Conservation (phyloP, 2,329 filamentous ascomycete species). For the Cadophora luteo-olivacea region DNA sequence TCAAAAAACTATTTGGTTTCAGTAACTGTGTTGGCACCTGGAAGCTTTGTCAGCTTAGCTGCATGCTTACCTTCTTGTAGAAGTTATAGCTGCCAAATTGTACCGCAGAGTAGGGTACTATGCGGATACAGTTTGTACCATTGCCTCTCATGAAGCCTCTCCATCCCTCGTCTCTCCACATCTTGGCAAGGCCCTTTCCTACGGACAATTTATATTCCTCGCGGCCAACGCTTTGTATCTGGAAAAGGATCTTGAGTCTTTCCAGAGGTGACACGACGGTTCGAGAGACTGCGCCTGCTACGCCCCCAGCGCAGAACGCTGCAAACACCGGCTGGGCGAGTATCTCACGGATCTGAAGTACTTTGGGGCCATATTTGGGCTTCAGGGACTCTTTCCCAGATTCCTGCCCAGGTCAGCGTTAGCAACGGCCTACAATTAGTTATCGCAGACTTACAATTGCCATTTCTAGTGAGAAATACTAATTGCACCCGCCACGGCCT, state of each 20-base stretch:
- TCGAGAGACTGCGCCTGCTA: constrained; percentile 95
- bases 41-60: background rate
- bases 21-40: constrained; percentile 14
- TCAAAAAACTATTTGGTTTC: constrained; percentile 71
- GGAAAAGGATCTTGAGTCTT: constrained; percentile 96
- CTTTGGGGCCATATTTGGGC: constrained; percentile 43
- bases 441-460: constrained; percentile 40
- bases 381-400: constrained; percentile 38
- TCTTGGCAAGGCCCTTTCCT: constrained; percentile 86
- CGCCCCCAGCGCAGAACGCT: constrained; percentile 91
- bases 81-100: constrained; percentile 99
- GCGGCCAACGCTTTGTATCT: constrained; percentile 88
- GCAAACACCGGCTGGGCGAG: constrained; percentile 86
- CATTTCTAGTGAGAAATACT: constrained; percentile 36
- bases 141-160: constrained; percentile 97
- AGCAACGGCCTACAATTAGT: constrained; percentile 17
- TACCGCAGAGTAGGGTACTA: constrained; percentile 96
- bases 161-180: constrained; percentile 98
- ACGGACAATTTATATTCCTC: constrained; percentile 95
- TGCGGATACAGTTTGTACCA: constrained; percentile 97
- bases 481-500: constrained; percentile 28
- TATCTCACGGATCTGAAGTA: constrained; percentile 49
- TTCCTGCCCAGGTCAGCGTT: constrained; percentile 26
- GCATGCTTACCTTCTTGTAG: constrained; percentile 79
- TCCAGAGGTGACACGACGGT: constrained; percentile 97